Percentiles rank a stretch among this genome's conserved stretches.
phyloP scores from a whole-genome alignment of 345 rosid genomes.

The Corchorus capsularis region DNA sequence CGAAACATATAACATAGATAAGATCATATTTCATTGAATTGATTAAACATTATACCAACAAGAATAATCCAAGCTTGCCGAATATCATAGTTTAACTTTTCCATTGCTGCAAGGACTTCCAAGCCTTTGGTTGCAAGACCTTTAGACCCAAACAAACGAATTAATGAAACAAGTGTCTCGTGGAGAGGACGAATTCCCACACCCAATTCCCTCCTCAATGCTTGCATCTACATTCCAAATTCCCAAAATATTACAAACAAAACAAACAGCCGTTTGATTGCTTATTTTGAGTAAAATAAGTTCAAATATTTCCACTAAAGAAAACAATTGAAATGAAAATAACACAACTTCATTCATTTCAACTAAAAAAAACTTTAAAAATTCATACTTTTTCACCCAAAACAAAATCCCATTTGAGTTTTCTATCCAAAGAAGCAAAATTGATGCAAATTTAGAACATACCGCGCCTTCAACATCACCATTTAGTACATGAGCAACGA shows the following conservation, averaged over 20 bases:
- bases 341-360: background rate
- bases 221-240: constrained; percentile 62
- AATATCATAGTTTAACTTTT: constrained; percentile 74
- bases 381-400: background rate
- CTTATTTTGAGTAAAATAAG: background rate
- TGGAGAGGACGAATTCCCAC: constrained; percentile 79
- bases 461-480: constrained; percentile 94
- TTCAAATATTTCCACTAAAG: background rate
- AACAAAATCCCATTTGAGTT: background rate
- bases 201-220: constrained; percentile 79
- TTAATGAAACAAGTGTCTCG: constrained; percentile 74
- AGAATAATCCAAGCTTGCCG: constrained; percentile 88
- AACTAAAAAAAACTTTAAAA: background rate
- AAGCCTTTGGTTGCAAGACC: constrained; percentile 71
- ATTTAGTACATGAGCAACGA: constrained; percentile 63
- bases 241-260: background rate
- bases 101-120: constrained; percentile 85
- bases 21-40: background rate
- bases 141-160: constrained; percentile 71
- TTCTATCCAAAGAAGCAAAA: background rate
- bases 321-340: background rate
- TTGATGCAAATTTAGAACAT: constrained; percentile 13
- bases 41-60: constrained; percentile 59
- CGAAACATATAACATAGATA: background rate
- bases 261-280: background rate